A percentile compares a stretch with the other conserved stretches of the same genome.
phyloP scores from a whole-genome alignment of 192 early-diverging fungal species.

The Backusella mclennaniae region DNA sequence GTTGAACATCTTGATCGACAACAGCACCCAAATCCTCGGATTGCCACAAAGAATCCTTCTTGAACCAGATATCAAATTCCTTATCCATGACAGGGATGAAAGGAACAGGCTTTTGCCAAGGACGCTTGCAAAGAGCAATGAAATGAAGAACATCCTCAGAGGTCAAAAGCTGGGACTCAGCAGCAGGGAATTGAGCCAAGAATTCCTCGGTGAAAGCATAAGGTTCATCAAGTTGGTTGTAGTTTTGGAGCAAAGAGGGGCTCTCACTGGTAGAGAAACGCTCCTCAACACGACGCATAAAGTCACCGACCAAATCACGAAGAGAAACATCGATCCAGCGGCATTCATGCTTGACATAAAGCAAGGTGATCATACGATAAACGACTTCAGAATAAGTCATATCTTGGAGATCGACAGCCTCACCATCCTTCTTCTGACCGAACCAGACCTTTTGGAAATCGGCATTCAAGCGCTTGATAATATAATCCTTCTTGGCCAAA shows the following conservation, averaged over 20 bases:
- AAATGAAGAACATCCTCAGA: constrained; percentile 87
- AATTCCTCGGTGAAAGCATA: constrained; percentile 64
- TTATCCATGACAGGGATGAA: constrained; percentile 87
- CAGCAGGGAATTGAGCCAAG: constrained; percentile 66
- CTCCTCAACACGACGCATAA: constrained; percentile 84
- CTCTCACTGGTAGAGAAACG: constrained; percentile 67
- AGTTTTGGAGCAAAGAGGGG: constrained; percentile 64
- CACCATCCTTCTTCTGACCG: constrained; percentile 76
- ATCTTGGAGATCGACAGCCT: constrained; percentile 76
- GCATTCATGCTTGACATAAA: constrained; percentile 69
- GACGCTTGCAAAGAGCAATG: constrained; percentile 68
- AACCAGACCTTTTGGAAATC: constrained; percentile 98
- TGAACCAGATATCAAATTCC: constrained; percentile 87
- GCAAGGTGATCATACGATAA: constrained; percentile 75
- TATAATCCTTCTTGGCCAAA: constrained; percentile 80
- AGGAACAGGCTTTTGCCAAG: constrained; percentile 84
- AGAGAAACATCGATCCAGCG: constrained; percentile 81
- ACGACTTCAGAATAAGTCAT: constrained; percentile 94
- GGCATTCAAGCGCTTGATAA: constrained; percentile 79
- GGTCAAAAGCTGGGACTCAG: constrained; percentile 70
- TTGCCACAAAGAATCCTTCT: constrained; percentile 90
- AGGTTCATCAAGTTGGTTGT: constrained; percentile 62
- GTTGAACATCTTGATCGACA: constrained; percentile 78
- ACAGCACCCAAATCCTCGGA: constrained; percentile 85
- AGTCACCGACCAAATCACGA: constrained; percentile 71